Evolutionary conservation across 75 land plant genomes (phyloP).

Genomic region (Pseudotsuga menziesii): DNA sequence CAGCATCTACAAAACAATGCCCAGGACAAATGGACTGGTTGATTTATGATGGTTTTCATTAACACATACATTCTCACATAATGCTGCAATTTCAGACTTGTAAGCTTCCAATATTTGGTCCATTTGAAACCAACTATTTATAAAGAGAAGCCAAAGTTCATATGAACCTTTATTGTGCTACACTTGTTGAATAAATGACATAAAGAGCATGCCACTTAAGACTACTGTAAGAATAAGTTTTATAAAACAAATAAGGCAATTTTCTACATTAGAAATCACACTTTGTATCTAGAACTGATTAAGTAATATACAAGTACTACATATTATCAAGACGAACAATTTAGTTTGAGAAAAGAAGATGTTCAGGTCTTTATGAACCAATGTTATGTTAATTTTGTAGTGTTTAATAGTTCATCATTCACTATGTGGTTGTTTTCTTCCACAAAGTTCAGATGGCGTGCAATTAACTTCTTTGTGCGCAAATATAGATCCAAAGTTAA

Average conservation of each 20-base stretch:
- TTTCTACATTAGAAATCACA: neutral
- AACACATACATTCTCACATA: slow-evolving; percentile 24
- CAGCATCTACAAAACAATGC: slow-evolving; percentile 72
- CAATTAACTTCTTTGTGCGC: too few species aligned
- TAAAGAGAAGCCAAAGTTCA: slow-evolving; percentile 87
- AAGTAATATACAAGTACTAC: too few species aligned
- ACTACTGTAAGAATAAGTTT: neutral
- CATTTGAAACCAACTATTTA: slow-evolving; percentile 59
- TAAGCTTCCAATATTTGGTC: slow-evolving; percentile 53
- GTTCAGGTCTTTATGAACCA: too few species aligned
- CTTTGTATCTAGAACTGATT: neutral
- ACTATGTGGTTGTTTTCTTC: too few species aligned
- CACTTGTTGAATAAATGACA: slow-evolving; percentile 42
- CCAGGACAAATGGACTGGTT: slow-evolving; percentile 67
- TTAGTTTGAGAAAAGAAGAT: neutral
- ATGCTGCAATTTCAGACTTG: slow-evolving; percentile 37
- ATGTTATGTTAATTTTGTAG: too few species aligned
- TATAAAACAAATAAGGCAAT: neutral
- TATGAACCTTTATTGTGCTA: slow-evolving; percentile 58
- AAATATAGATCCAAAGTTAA: too few species aligned
- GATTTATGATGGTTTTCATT: slow-evolving; percentile 15
- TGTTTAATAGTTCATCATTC: too few species aligned
- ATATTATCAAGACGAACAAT: neutral
- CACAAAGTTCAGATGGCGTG: too few species aligned
- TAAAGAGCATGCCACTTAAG: slow-evolving; percentile 2